Evolutionary conservation across 2,329 filamentous ascomycete genomes (phyloP).

Genomic region (Byssochlamys sp.): DNA sequence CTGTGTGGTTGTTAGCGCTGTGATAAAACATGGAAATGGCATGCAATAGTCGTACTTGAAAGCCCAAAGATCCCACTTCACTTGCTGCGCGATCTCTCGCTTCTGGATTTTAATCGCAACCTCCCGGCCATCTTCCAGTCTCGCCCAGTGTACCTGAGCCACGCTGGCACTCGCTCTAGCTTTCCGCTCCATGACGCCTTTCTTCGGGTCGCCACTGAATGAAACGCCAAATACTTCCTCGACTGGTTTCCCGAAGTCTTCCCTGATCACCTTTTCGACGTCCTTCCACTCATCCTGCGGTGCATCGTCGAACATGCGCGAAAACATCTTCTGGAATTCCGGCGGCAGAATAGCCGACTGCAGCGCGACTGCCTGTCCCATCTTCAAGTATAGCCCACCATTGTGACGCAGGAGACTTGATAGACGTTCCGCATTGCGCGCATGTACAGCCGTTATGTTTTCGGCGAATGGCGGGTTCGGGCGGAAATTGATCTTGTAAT

Average conservation of each 20-base stretch:
- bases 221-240: constrained; percentile 90
- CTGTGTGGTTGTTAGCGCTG: constrained; percentile 30
- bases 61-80: constrained; percentile 89
- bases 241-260: constrained; percentile 75
- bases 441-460: constrained; percentile 67
- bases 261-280: constrained; percentile 70
- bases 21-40: background rate
- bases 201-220: constrained; percentile 57
- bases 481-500: constrained; percentile 96
- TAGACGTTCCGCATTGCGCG: constrained; percentile 71
- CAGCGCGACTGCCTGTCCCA: constrained; percentile 97
- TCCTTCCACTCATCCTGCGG: constrained; percentile 84
- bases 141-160: constrained; percentile 92
- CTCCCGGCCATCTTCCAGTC: constrained; percentile 73
- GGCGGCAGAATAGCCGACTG: constrained; percentile 87
- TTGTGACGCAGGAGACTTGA: constrained; percentile 74
- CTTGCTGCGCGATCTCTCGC: constrained; percentile 79
- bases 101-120: constrained; percentile 97
- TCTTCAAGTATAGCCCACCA: constrained; percentile 91
- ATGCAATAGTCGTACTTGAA: constrained; percentile 56
- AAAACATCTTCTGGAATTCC: constrained; percentile 93
- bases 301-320: constrained; percentile 93
- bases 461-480: constrained; percentile 64
- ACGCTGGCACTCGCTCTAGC: constrained; percentile 75
- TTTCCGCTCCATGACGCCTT: constrained; percentile 60